A percentile compares a stretch with the other conserved stretches of the same genome.
These are phyloP conservation scores for Claviceps pazoutovae DNA, from an alignment of 2,329 filamentous ascomycete genomes.

Conservation along the genomic window DNA sequence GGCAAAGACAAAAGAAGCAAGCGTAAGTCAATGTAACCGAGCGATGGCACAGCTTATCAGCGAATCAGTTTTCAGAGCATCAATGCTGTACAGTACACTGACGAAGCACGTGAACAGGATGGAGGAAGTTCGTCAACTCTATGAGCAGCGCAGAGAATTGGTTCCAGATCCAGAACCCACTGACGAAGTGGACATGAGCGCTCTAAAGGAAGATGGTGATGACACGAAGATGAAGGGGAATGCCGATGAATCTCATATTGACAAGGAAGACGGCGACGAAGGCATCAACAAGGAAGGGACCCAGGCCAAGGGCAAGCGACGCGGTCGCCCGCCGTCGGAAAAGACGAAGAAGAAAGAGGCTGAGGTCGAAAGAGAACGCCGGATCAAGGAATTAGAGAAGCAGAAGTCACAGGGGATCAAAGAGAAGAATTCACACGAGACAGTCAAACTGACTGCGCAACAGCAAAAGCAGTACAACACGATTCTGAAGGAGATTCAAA, in stretches of 20 bases:
- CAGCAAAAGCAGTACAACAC: slow-evolving; percentile 83
- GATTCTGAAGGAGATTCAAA: slow-evolving; percentile 75
- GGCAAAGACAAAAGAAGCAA: slow-evolving; percentile 63
- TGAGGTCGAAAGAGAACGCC: slow-evolving; percentile 38
- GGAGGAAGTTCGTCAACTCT: slow-evolving; percentile 56
- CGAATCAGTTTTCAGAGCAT: not conserved
- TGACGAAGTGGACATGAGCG: slow-evolving; percentile 38
- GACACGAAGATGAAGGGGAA: slow-evolving; percentile 47
- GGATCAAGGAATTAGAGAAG: slow-evolving; percentile 60
- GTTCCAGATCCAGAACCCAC: slow-evolving; percentile 59
- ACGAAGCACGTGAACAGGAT: slow-evolving; percentile 28
- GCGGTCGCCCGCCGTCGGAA: slow-evolving; percentile 45
- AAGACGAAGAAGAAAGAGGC: slow-evolving; percentile 63
- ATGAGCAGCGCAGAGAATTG: slow-evolving; percentile 59
- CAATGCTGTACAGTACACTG: not conserved
- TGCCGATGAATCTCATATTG: slow-evolving; percentile 44
- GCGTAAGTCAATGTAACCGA: slow-evolving; percentile 31
- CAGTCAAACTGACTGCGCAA: slow-evolving; percentile 49
- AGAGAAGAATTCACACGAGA: slow-evolving; percentile 49
- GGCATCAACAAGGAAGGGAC: slow-evolving; percentile 64
- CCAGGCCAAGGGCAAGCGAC: slow-evolving; percentile 34
- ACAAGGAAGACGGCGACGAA: slow-evolving; percentile 44
- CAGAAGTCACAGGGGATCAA: slow-evolving; percentile 32
- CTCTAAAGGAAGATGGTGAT: slow-evolving; percentile 34
- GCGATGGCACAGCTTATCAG: slow-evolving; percentile 3